Evolutionary conservation across 2,329 filamentous ascomycete species (phyloP), one percentile per base, ranked within the genome.

Genomic region (Phaeosphaeriaceae sp.): DNA sequence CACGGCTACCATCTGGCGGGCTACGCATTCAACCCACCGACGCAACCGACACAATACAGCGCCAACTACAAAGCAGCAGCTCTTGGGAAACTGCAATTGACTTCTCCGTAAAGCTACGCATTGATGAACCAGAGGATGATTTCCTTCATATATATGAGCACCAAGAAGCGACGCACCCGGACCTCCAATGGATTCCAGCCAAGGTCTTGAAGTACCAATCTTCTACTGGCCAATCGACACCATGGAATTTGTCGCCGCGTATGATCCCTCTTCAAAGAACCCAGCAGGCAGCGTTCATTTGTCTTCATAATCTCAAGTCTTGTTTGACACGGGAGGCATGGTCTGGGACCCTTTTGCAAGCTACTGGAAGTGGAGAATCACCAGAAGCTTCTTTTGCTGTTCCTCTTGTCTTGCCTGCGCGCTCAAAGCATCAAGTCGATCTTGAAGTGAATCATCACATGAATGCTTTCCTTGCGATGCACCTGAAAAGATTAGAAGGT

Each of bases 241-340:
- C 78, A 0, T 81, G 79, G 79, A 63, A 72, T 25, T 57, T 81
- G 2, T 67, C 68, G 9, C 73, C 76, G n/a, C 74, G 79, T 1
- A 54, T 59, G 0, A 79, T 80, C n/a, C 78, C 78, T 0, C 67
- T 74, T 65, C 71, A 25, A 7, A 27, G 45, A 41, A n/a, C 19
- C 3, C 10, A 24, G 7, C 5, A 10, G 10, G 19, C 25, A 31
- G n/a, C n/a, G 10, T 25, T 57, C n/a, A 52, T 20, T 2, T 17
- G 25, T 11, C 11, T 52, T 15, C 25, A 52, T 21, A 54, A 54
- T n/a, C 24, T 48, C 15, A 9, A 31, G 1, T 48, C 44, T 22
- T 40, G 40, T 48, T 3, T 48, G n/a, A n/a, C n/a, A n/a, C n/a
- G n/a, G n/a, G n/a, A n/a, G n/a, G n/a, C n/a, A n/a, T n/a, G n/a